A percentile compares a stretch with the other conserved stretches of the same genome.
These are phyloP conservation scores for Kalmusia sp. DNA, from an alignment of 2,329 filamentous ascomycete species.

Conservation along the genomic window DNA sequence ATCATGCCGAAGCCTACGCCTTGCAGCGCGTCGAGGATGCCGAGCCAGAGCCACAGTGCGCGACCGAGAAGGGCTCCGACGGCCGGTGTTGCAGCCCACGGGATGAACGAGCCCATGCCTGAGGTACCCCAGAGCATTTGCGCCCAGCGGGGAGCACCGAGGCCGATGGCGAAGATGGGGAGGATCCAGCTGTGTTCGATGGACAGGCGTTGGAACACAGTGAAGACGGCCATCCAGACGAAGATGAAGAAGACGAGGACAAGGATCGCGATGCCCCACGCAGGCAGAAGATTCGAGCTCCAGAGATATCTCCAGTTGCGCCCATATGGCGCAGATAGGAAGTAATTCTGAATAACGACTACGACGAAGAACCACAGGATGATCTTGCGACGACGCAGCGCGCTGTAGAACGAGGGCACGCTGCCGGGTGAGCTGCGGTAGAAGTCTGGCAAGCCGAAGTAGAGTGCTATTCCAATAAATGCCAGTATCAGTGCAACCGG, in stretches of 20 bases:
- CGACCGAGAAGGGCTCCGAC: constrained; percentile 64
- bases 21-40: constrained; percentile 69
- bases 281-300: constrained; percentile 61
- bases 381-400: constrained; percentile 68
- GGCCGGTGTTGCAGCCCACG: constrained; percentile 59
- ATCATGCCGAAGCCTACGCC: constrained; percentile 74
- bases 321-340: constrained; percentile 69
- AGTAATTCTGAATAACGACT: constrained; percentile 72
- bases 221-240: constrained; percentile 63
- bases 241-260: constrained; percentile 62
- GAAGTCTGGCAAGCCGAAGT: constrained; percentile 69
- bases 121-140: constrained; percentile 72
- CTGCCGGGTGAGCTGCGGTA: constrained; percentile 70
- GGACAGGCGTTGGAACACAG: constrained; percentile 61
- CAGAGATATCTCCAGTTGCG: constrained; percentile 72
- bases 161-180: constrained; percentile 71
- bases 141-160: constrained; percentile 70
- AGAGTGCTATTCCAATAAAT: constrained; percentile 62
- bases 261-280: constrained; percentile 65
- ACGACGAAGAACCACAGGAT: constrained; percentile 72
- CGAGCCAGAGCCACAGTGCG: constrained; percentile 71
- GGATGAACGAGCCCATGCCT: constrained; percentile 66
- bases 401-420: constrained; percentile 70
- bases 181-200: constrained; percentile 70
- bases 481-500: constrained; percentile 66